Conservation (phyloP, 768 basidiomycete species). For the Leccinellum rugosiceps region DNA sequence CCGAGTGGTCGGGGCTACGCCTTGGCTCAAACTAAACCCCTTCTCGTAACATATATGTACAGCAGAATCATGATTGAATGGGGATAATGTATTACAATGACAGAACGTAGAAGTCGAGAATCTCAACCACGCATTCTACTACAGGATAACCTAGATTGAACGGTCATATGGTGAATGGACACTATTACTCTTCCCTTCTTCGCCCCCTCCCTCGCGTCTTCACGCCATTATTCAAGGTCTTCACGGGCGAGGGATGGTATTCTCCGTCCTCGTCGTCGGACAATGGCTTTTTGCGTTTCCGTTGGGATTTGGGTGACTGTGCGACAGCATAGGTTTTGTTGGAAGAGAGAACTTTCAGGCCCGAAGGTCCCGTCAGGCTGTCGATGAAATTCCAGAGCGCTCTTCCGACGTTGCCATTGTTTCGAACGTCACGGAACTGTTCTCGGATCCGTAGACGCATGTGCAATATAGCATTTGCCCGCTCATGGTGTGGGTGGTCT, state of each 20-base stretch:
- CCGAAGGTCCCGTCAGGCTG: constrained; percentile 34
- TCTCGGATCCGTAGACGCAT: constrained; percentile 57
- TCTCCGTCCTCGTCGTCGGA: constrained; percentile 43
- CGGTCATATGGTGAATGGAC: background rate
- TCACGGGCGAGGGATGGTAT: constrained; percentile 46
- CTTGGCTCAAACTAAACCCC: background rate
- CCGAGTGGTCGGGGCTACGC: background rate
- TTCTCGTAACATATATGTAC: background rate
- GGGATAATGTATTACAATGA: background rate
- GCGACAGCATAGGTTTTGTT: constrained; percentile 11
- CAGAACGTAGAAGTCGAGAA: background rate
- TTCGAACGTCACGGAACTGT: constrained; percentile 60
- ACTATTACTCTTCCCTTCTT: constrained; percentile 14
- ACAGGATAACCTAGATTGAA: background rate
- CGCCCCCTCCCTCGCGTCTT: constrained; percentile 42
- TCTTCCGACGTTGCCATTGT: constrained; percentile 53
- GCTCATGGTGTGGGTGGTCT: constrained; percentile 38
- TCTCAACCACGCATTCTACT: background rate
- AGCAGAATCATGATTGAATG: background rate
- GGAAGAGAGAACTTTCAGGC: constrained; percentile 28
- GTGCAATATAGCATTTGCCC: constrained; percentile 52
- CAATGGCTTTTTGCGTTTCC: constrained; percentile 30
- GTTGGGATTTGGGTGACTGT: constrained; percentile 16
- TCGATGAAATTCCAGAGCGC: constrained; percentile 59
- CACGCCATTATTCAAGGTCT: constrained; percentile 33